These are phyloP conservation scores for Zoysia matrella DNA, from an alignment of 202 grass and related monocot species.

Conservation along the genomic window DNA sequence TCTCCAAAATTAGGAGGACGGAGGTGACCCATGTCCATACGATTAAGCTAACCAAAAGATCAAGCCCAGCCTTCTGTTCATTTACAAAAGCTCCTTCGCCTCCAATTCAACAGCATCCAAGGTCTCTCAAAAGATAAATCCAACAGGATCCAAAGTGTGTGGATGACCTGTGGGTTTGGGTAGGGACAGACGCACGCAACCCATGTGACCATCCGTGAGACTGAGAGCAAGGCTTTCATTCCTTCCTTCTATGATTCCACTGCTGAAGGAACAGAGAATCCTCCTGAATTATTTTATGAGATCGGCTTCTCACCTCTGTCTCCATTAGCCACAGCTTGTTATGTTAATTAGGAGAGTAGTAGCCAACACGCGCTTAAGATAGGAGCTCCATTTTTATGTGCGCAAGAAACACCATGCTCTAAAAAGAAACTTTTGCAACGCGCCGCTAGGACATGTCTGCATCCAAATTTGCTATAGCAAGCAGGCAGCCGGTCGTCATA, in stretches of 20 bases:
- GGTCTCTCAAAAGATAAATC: neutral
- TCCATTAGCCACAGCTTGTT: neutral
- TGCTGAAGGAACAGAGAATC: slow-evolving; percentile 16
- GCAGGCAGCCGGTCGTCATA: slow-evolving; percentile 46
- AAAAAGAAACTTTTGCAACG: slow-evolving; percentile 40
- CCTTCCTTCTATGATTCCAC: neutral
- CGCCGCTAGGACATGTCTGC: slow-evolving; percentile 46
- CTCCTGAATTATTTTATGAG: neutral
- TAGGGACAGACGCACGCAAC: slow-evolving; percentile 33
- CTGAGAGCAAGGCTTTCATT: neutral
- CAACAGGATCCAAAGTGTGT: neutral
- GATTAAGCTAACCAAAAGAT: slow-evolving; percentile 38
- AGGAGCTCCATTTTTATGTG: neutral
- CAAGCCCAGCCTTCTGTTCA: neutral
- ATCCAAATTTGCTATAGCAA: slow-evolving; percentile 34
- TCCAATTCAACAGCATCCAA: slow-evolving; percentile 18
- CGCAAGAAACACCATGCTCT: slow-evolving; percentile 13
- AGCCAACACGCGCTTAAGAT: slow-evolving; percentile 30
- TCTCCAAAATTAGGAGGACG: slow-evolving; percentile 10
- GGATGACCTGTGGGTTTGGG: slow-evolving; percentile 39
- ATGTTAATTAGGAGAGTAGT: neutral
- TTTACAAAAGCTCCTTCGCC: neutral
- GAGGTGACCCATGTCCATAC: slow-evolving; percentile 40
- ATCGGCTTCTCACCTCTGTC: neutral
- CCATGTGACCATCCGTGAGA: slow-evolving; percentile 40